These are phyloP conservation scores for Leccinum subtestaceum DNA, from an alignment of 768 basidiomycete genomes.

Conservation along the genomic window DNA sequence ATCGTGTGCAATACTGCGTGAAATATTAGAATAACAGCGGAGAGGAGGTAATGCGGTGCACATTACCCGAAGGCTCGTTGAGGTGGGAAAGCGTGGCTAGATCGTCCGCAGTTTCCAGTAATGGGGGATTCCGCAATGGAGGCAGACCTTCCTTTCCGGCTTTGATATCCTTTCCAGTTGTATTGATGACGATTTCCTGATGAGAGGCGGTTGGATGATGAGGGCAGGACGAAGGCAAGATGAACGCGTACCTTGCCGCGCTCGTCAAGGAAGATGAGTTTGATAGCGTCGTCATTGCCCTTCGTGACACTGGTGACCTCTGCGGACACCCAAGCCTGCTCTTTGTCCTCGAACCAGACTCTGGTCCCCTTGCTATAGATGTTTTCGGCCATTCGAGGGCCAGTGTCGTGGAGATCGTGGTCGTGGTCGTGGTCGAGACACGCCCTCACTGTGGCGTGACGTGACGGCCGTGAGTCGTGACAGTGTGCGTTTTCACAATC, in stretches of 20 bases:
- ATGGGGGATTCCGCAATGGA: conserved; percentile 92
- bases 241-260: conserved; percentile 72
- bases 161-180: conserved; percentile 76
- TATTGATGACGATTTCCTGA: conserved; percentile 78
- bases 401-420: conserved; percentile 21
- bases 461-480: conserved; percentile 26
- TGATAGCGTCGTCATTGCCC: conserved; percentile 69
- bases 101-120: conserved; percentile 96
- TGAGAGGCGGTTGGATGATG: background rate
- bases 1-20: conserved; percentile 89
- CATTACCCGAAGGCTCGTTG: conserved; percentile 90
- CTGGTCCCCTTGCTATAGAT: conserved; percentile 88
- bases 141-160: conserved; percentile 80
- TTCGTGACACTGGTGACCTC: conserved; percentile 70
- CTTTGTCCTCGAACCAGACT: conserved; percentile 93
- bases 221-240: conserved; percentile 8
- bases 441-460: conserved; percentile 14
- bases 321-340: conserved; percentile 90
- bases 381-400: conserved; percentile 85
- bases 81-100: conserved; percentile 96
- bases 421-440: conserved; percentile 16
- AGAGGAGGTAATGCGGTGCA: conserved; percentile 16
- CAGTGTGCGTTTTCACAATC: conserved; percentile 12
- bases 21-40: background rate
- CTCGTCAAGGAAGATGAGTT: conserved; percentile 84